Evolutionary conservation across 192 early-diverging fungal genomes (phyloP).

Genomic region (Phycomyces blakesleeanus): DNA sequence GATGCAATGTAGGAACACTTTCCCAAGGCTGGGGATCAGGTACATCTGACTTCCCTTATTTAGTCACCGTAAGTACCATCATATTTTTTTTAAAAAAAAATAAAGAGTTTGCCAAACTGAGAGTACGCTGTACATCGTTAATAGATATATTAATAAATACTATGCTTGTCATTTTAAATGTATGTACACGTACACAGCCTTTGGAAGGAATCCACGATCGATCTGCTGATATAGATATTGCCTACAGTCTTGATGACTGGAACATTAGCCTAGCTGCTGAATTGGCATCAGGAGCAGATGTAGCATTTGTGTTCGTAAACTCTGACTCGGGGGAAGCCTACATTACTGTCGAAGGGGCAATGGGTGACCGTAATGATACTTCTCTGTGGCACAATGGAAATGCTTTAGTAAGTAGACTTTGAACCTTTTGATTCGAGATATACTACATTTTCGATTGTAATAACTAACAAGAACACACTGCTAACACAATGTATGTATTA

Average conservation of each 20-base stretch:
- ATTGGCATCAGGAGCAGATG: constrained; percentile 34
- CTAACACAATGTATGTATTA: background rate
- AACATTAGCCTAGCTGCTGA: constrained; percentile 11
- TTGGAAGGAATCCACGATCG: constrained; percentile 23
- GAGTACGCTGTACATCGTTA: too few species aligned
- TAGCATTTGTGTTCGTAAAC: constrained; percentile 41
- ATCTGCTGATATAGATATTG: constrained; percentile 5
- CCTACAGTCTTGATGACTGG: constrained; percentile 8
- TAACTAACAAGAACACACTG: background rate
- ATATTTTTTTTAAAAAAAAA: too few species aligned
- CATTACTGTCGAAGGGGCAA: constrained; percentile 45
- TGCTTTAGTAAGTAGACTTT: constrained; percentile 42
- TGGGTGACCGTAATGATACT: constrained; percentile 56
- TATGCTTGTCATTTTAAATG: constrained; percentile 8
- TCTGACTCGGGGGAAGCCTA: constrained; percentile 30
- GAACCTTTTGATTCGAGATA: too few species aligned
- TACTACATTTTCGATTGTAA: too few species aligned
- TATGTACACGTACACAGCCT: constrained; percentile 3
- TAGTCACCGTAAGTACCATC: constrained; percentile 36
- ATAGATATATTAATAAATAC: constrained; percentile 46
- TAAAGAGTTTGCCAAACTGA: too few species aligned
- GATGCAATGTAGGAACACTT: constrained; percentile 23
- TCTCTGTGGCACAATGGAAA: constrained; percentile 56
- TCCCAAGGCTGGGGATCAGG: constrained; percentile 30
- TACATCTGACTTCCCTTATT: constrained; percentile 25